These are phyloP conservation scores for Solanum dulcamara DNA, from an alignment of 257 asterid genomes.

Conservation along the genomic window DNA sequence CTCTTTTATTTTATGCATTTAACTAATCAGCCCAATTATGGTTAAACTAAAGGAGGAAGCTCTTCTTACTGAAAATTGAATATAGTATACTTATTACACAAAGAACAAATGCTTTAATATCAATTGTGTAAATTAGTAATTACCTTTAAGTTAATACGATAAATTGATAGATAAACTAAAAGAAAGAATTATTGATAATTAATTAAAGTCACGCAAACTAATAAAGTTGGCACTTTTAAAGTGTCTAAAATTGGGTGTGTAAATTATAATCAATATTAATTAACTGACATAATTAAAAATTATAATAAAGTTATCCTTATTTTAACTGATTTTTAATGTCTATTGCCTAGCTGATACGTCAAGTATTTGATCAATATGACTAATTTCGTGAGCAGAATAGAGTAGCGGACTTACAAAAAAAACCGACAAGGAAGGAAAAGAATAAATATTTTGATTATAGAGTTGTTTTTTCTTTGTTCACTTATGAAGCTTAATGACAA, in stretches of 20 bases:
- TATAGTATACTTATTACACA: not conserved
- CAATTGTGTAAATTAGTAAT: too few species aligned
- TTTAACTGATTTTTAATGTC: not conserved
- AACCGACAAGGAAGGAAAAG: not conserved
- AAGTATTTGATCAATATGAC: not conserved
- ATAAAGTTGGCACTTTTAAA: not conserved
- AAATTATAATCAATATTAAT: not conserved
- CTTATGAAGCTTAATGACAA: too few species aligned
- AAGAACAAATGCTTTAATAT: not conserved
- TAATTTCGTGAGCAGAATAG: not conserved
- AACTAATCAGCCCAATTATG: not conserved
- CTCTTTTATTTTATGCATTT: not conserved
- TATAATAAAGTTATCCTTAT: not conserved
- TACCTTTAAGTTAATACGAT: not conserved
- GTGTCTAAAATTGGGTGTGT: not conserved
- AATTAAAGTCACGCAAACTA: not conserved
- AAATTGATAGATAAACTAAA: too few species aligned
- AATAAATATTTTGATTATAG: not conserved
- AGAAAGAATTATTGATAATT: not conserved
- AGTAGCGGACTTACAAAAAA: not conserved
- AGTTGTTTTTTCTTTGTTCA: not conserved
- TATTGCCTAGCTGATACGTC: not conserved
- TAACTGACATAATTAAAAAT: not conserved
- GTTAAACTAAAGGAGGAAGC: not conserved
- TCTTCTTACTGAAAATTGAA: not conserved